Evolutionary conservation across 345 rosid species (phyloP).

Genomic region (Pistacia atlantica): DNA sequence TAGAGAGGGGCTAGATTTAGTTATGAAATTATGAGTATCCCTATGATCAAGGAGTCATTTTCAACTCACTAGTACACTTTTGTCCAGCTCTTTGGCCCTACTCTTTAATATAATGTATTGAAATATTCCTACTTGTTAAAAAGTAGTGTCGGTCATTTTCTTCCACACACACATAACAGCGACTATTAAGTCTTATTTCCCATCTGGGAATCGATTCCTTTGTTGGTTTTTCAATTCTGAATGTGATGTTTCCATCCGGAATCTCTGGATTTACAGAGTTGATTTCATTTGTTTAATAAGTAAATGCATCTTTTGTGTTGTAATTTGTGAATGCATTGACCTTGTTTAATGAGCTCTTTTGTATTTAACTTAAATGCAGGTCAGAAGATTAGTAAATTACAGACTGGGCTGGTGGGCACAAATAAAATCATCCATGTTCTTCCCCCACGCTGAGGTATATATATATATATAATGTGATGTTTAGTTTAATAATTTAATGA

Average conservation of each 20-base stretch:
- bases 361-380: constrained; percentile 23
- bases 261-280: constrained; percentile 31
- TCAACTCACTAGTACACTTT: constrained; percentile 30
- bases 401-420: constrained; percentile 18
- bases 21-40: not conserved
- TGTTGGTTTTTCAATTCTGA: constrained; percentile 20
- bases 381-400: constrained; percentile 14
- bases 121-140: constrained; percentile 1
- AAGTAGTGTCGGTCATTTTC: constrained; percentile 44
- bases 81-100: constrained; percentile 27
- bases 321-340: constrained; percentile 34
- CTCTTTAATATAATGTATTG: constrained; percentile 5
- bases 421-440: constrained; percentile 18
- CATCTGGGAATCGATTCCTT: constrained; percentile 38
- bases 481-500: constrained; percentile 15
- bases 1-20: constrained; percentile 22
- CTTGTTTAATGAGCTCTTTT: constrained; percentile 27
- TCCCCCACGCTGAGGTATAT: constrained; percentile 3
- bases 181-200: constrained; percentile 27
- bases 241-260: constrained; percentile 27
- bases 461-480: not conserved
- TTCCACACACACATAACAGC: not conserved
- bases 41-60: constrained; percentile 27
- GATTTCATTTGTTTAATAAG: constrained; percentile 20
- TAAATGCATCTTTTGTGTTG: not conserved